Evolutionary conservation across 306 rosid species (phyloP).

Genomic region (Clitoria ternatea): DNA sequence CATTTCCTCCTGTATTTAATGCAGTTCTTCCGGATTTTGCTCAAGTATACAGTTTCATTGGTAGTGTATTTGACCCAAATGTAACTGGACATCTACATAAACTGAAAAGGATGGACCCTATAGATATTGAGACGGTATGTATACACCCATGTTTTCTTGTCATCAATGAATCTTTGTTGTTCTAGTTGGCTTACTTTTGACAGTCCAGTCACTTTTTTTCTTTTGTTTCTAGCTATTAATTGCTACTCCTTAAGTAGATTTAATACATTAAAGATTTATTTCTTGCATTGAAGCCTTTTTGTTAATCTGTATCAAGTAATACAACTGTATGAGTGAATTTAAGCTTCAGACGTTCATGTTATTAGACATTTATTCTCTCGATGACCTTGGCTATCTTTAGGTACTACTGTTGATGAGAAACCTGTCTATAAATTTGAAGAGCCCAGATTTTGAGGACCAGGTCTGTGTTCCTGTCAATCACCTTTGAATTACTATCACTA

Average conservation of each 20-base stretch:
- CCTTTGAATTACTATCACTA: conserved; percentile 12
- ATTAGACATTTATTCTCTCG: not conserved
- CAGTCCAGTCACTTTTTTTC: conserved; percentile 12
- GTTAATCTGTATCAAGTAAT: not conserved
- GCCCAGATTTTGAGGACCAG: conserved; percentile 92
- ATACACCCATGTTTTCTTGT: not conserved
- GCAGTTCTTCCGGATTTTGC: conserved; percentile 96
- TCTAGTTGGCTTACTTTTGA: conserved; percentile 1
- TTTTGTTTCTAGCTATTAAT: not conserved
- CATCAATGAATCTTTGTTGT: conserved; percentile 9
- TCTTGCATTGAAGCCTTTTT: not conserved
- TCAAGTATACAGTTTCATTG: conserved; percentile 85
- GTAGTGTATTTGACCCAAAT: conserved; percentile 89
- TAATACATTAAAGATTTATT: not conserved
- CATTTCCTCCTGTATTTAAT: not conserved
- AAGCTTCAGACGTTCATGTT: not conserved
- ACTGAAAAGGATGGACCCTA: conserved; percentile 80
- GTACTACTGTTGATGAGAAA: conserved; percentile 94
- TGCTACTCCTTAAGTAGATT: not conserved
- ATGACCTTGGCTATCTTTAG: conserved; percentile 38
- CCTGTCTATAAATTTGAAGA: conserved; percentile 74
- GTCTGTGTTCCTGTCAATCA: conserved; percentile 47
- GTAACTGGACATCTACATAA: conserved; percentile 69
- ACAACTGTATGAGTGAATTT: not conserved
- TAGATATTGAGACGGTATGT: conserved; percentile 90